Percentiles rank a stretch among this genome's conserved stretches.
Conservation (phyloP, 2,329 filamentous ascomycete species). For the Aspergillus hortae region DNA sequence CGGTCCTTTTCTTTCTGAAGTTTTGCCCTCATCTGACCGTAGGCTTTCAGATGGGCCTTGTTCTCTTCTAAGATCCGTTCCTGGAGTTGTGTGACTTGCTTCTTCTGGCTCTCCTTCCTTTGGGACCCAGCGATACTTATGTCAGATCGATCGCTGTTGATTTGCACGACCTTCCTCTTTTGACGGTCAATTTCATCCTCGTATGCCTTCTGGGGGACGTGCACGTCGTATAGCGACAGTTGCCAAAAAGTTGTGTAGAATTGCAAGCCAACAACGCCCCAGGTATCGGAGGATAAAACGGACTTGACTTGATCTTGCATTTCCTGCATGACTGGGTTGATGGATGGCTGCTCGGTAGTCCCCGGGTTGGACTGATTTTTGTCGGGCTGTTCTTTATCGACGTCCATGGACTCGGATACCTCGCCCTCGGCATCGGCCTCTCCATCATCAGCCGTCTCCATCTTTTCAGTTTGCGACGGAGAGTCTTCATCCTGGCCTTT, state of each 20-base stretch:
- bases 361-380: constrained; percentile 9
- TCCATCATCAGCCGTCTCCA: constrained; percentile 32
- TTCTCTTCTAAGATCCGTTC: constrained; percentile 71
- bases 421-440: constrained; percentile 18
- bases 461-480: constrained; percentile 19
- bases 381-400: constrained; percentile 28
- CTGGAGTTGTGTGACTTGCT: constrained; percentile 64
- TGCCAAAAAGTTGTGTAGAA: constrained; percentile 95
- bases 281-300: constrained; percentile 60
- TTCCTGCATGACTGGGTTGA: constrained; percentile 69
- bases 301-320: constrained; percentile 67
- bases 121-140: constrained; percentile 63
- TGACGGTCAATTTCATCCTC: constrained; percentile 68
- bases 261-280: constrained; percentile 68
- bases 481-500: constrained; percentile 22
- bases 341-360: constrained; percentile 44
- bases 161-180: constrained; percentile 62
- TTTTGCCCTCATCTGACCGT: constrained; percentile 64
- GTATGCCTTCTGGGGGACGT: constrained; percentile 73
- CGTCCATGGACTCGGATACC: constrained; percentile 27
- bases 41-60: constrained; percentile 64
- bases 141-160: constrained; percentile 70
- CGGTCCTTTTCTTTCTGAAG: constrained; percentile 70
- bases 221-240: constrained; percentile 75
- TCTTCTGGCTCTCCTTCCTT: constrained; percentile 67